phyloP scores from a whole-genome alignment of 2,329 filamentous ascomycete species.

The Metarhizium humberi region DNA sequence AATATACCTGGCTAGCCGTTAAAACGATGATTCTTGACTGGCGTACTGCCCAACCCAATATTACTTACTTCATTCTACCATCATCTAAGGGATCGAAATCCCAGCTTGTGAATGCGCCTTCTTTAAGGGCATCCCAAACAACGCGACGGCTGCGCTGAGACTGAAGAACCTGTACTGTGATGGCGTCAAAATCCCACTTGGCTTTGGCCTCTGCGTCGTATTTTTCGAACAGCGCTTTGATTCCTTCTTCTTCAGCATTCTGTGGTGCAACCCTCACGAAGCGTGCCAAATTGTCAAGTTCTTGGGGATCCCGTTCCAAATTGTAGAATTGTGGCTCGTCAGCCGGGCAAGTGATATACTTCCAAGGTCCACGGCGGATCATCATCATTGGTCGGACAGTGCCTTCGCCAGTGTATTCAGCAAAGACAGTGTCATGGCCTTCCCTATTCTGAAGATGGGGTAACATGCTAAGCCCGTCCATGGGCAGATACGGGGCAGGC shows the following conservation, averaged over 20 bases:
- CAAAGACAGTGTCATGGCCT: conserved; percentile 81
- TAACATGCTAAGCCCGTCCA: conserved; percentile 75
- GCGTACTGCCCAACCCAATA: not conserved
- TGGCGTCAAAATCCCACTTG: conserved; percentile 74
- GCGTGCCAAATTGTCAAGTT: conserved; percentile 64
- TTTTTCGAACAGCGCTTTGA: conserved; percentile 43
- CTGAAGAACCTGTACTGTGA: conserved; percentile 63
- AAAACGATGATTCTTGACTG: not conserved
- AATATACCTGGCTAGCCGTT: conserved; percentile 57
- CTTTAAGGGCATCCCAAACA: conserved; percentile 69
- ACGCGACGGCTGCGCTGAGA: conserved; percentile 73
- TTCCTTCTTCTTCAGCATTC: conserved; percentile 35
- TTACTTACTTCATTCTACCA: conserved; percentile 52
- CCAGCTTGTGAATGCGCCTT: conserved; percentile 73
- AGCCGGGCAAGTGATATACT: conserved; percentile 78
- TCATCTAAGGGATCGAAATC: conserved; percentile 72
- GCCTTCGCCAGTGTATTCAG: conserved; percentile 91
- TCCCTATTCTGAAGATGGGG: conserved; percentile 60
- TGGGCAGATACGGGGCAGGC: conserved; percentile 61
- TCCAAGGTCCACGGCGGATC: conserved; percentile 85
- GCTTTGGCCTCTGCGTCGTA: conserved; percentile 65
- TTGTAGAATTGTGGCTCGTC: conserved; percentile 83
- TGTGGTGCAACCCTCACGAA: conserved; percentile 29
- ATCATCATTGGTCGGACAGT: conserved; percentile 86
- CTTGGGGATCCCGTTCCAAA: conserved; percentile 62